Percentiles rank a stretch among this genome's conserved stretches.
Conservation (phyloP, 2,329 filamentous ascomycete species). For the Lecanicillium sp. region DNA sequence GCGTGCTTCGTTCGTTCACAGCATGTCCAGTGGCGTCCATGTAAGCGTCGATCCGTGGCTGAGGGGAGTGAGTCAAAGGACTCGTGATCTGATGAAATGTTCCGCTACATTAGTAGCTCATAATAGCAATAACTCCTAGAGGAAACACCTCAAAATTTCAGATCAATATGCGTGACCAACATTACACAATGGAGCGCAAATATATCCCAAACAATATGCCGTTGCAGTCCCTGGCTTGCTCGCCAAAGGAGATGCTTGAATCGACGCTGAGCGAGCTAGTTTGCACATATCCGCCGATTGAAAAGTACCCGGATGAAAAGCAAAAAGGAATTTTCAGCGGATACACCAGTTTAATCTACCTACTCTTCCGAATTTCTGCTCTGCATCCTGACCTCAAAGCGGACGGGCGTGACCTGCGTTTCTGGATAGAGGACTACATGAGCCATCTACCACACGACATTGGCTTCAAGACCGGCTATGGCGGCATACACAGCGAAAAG, state of each 20-base stretch:
- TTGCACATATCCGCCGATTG: conserved; percentile 18
- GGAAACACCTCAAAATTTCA: no score
- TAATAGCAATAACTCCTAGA: no score
- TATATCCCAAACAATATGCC: conserved; percentile 14
- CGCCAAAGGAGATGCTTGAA: conserved; percentile 13
- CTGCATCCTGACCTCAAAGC: conserved; percentile 29
- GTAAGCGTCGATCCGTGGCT: no score
- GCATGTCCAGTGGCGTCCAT: no score
- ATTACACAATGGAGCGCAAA: not conserved
- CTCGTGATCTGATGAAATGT: no score
- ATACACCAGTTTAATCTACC: conserved; percentile 39
- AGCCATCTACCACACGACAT: conserved; percentile 19
- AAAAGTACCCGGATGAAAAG: conserved; percentile 15
- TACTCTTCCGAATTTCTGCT: conserved; percentile 35
- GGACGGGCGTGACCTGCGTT: conserved; percentile 23
- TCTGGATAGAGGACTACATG: conserved; percentile 36
- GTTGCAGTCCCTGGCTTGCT: conserved; percentile 9
- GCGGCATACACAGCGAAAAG: conserved; percentile 34
- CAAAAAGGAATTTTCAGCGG: conserved; percentile 36
- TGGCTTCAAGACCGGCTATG: conserved; percentile 24
- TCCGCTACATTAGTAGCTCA: no score
- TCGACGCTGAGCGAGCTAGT: conserved; percentile 19
- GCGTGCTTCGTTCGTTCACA: no score
- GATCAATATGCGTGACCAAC: no score
- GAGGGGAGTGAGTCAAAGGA: no score